Evolutionary conservation across 257 asterid genomes (phyloP).

Genomic region (Solanum chiquidenum): DNA sequence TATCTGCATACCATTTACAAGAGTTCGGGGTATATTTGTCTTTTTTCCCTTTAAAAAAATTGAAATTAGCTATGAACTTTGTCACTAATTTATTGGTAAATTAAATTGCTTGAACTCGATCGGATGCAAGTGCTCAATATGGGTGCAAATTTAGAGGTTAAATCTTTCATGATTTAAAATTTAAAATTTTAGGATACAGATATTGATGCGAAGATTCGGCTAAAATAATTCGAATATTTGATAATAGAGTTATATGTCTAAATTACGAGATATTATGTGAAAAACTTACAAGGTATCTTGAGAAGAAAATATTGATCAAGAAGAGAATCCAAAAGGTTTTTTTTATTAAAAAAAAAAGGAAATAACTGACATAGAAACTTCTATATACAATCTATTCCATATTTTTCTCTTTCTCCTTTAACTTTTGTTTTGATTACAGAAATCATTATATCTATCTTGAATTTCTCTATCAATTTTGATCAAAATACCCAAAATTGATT

Average conservation of each 20-base stretch:
- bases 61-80: not conserved
- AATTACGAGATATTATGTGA: not conserved
- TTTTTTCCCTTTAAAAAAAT: not conserved
- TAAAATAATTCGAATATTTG: not conserved
- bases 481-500: not conserved
- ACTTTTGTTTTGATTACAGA: not conserved
- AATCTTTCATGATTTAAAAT: not conserved
- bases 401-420: not conserved
- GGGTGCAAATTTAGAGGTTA: not conserved
- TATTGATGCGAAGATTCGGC: rapidly evolving
- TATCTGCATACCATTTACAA: too few relatives aligned
- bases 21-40: not conserved
- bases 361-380: not conserved
- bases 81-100: not conserved
- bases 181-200: not conserved
- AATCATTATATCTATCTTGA: not conserved
- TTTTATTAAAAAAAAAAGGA: too few relatives aligned
- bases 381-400: not conserved
- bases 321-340: not conserved
- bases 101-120: not conserved
- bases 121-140: not conserved
- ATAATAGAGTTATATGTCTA: not conserved
- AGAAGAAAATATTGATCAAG: not conserved
- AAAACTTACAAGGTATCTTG: rapidly evolving
- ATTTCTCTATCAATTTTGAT: not conserved